Percentiles rank a stretch among this genome's conserved stretches.
Evolutionary conservation across 768 basidiomycete genomes (phyloP).

Genomic region (Mycena albidolilacea): DNA sequence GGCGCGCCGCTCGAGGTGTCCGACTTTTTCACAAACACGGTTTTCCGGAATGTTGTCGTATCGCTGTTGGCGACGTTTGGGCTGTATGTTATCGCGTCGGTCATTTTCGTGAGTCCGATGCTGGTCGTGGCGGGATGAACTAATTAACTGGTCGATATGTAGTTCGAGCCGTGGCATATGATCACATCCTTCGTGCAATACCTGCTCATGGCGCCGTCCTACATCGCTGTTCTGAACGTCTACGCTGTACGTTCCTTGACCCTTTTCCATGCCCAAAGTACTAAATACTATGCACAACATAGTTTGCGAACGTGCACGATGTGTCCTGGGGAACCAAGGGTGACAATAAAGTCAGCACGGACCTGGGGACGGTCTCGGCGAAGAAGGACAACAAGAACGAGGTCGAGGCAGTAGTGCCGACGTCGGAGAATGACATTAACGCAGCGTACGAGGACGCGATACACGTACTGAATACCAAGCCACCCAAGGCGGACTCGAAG

Average conservation of each 20-base stretch:
- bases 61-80: slow-evolving; percentile 92
- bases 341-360: slow-evolving; percentile 87
- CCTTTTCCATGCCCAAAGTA: not conserved
- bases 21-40: slow-evolving; percentile 81
- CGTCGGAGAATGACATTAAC: slow-evolving; percentile 90
- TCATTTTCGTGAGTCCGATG: slow-evolving; percentile 81
- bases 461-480: slow-evolving; percentile 82
- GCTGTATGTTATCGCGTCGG: slow-evolving; percentile 85
- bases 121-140: not conserved
- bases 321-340: slow-evolving; percentile 98
- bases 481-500: slow-evolving; percentile 78
- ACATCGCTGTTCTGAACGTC: slow-evolving; percentile 94
- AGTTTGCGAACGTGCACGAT: slow-evolving; percentile 93
- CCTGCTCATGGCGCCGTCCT: slow-evolving; percentile 91
- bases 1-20: slow-evolving; percentile 64
- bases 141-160: not conserved
- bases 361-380: slow-evolving; percentile 86
- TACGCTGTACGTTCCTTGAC: slow-evolving; percentile 70
- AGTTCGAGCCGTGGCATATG: slow-evolving; percentile 99
- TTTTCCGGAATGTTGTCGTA: slow-evolving; percentile 89
- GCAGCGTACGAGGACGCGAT: slow-evolving; percentile 94
- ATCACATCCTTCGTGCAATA: slow-evolving; percentile 97
- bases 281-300: slow-evolving; percentile 19
- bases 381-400: slow-evolving; percentile 77
- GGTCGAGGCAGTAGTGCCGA: slow-evolving; percentile 90